Base-by-base conservation (phyloP, 805 yeast species). In the Nakazawaea populi region DNA sequence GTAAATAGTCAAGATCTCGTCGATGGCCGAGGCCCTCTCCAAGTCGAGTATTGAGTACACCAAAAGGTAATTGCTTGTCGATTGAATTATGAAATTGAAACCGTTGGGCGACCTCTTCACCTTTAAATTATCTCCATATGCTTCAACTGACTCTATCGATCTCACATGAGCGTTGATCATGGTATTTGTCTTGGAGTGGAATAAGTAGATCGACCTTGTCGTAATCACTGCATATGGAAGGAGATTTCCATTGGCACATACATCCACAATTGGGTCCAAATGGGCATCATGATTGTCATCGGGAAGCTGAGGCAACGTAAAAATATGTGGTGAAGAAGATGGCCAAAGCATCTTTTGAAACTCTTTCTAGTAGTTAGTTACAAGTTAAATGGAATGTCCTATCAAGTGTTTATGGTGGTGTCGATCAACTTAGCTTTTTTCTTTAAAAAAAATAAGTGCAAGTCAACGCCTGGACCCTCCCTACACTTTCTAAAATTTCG, bases 101-200 rank as follows among this genome's bases (percentile, higher is more conserved):
- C 76, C 68, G 49, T 75, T 71, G 34, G 75, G 73, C 1, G 76
- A 66, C 36, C 74, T 61, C 40, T 60, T 59, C 7, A 79, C 59
- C 28, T 64, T 58, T 29, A 57, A 44, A 60, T 82, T 81, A 7
- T 56, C 51, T 1, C 87, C 87, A 63, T 74, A 75, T 24, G 64
- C 64, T 29, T 68, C 64, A 12, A 81, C 52, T 4, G 83, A 76
- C 24, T 68, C 66, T 27, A 58, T 57, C 0, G 76, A 64, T 49
- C 87, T 62, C 6, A 68, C 63, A 56, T 79, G 80, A 2, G 71
- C 70, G 8, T 77, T 73, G 4, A 80, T 63, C 1, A 83, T 80
- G 11, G 76, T 64, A 44, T 73, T 64, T 3, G 79, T 76, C 53
- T 64, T 51, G 28, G 55, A 24, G 36, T 44, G 32, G 24, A 46